These are phyloP conservation scores for Claviceps sorghi DNA, from an alignment of 2,329 filamentous ascomycete species.

Conservation along the genomic window DNA sequence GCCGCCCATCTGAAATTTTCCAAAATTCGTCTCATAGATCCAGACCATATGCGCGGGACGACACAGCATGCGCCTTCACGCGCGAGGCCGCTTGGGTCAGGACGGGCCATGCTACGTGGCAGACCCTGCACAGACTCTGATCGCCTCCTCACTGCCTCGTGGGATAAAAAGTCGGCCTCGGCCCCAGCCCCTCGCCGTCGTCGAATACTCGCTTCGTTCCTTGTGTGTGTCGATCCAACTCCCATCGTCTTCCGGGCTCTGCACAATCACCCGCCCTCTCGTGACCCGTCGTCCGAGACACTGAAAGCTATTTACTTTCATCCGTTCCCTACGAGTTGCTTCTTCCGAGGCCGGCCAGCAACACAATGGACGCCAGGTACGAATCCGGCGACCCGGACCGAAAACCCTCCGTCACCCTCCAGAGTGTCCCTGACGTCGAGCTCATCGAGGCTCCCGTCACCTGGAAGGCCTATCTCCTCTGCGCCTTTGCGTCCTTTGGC, in stretches of 20 bases:
- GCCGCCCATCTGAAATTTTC: not conserved
- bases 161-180: slow-evolving; percentile 6
- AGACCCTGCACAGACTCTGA: slow-evolving; percentile 1
- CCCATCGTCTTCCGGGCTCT: slow-evolving; percentile 2
- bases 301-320: not conserved
- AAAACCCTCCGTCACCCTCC: slow-evolving; percentile 19
- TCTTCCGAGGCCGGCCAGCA: not conserved
- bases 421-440: slow-evolving; percentile 35
- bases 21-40: not conserved
- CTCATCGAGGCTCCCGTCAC: slow-evolving; percentile 55
- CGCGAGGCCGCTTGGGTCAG: not conserved
- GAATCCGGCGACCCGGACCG: slow-evolving; percentile 11
- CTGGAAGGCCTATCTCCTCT: slow-evolving; percentile 53
- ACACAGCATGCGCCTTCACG: not conserved
- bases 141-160: slow-evolving; percentile 1
- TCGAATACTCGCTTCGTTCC: not conserved
- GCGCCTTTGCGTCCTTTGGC: slow-evolving; percentile 56
- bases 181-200: not conserved
- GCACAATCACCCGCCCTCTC: not conserved
- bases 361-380: slow-evolving; percentile 1
- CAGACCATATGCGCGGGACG: not conserved
- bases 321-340: not conserved
- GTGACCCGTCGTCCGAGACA: slow-evolving; percentile 1
- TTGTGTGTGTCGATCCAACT: slow-evolving; percentile 1
- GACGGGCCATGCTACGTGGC: slow-evolving; percentile 2